These are phyloP conservation scores for Didymella pinodella DNA, from an alignment of 2,329 filamentous ascomycete genomes.

Conservation along the genomic window DNA sequence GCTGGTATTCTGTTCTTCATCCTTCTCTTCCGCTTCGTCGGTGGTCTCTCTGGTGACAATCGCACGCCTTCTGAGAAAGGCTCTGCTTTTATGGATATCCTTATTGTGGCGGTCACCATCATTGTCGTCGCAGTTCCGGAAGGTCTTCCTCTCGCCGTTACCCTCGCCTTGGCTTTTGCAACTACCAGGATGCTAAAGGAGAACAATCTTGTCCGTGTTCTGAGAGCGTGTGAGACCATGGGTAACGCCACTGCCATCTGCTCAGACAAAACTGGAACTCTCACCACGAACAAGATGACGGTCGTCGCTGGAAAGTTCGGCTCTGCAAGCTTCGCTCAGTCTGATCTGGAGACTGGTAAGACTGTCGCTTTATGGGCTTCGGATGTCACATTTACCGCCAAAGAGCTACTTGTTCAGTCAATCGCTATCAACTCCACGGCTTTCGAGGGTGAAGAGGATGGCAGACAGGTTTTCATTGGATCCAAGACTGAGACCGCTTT, in stretches of 20 bases:
- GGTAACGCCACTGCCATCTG: constrained; percentile 49
- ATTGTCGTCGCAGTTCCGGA: constrained; percentile 55
- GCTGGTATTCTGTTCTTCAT: constrained; percentile 51
- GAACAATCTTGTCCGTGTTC: constrained; percentile 46
- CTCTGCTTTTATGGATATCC: constrained; percentile 51
- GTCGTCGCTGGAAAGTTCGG: constrained; percentile 53
- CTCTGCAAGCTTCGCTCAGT: constrained; percentile 58
- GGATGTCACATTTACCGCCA: constrained; percentile 53
- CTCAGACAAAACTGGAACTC: constrained; percentile 48
- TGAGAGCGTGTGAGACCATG: constrained; percentile 49
- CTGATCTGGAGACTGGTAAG: constrained; percentile 53
- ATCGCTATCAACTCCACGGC: constrained; percentile 60
- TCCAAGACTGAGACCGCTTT: constrained; percentile 67
- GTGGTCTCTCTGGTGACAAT: constrained; percentile 37
- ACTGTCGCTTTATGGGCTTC: constrained; percentile 53
- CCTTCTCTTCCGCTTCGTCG: constrained; percentile 51
- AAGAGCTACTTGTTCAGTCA: constrained; percentile 40
- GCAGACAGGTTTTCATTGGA: constrained; percentile 61
- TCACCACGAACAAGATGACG: constrained; percentile 53
- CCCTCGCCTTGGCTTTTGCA: constrained; percentile 48
- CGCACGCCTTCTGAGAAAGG: constrained; percentile 42
- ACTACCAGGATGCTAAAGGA: constrained; percentile 48
- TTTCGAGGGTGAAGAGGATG: constrained; percentile 56
- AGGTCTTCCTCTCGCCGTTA: constrained; percentile 49
- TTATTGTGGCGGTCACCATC: constrained; percentile 54